These are phyloP conservation scores for Oenanthe sinensis DNA, from an alignment of 129 eudicot genomes.

Conservation along the genomic window DNA sequence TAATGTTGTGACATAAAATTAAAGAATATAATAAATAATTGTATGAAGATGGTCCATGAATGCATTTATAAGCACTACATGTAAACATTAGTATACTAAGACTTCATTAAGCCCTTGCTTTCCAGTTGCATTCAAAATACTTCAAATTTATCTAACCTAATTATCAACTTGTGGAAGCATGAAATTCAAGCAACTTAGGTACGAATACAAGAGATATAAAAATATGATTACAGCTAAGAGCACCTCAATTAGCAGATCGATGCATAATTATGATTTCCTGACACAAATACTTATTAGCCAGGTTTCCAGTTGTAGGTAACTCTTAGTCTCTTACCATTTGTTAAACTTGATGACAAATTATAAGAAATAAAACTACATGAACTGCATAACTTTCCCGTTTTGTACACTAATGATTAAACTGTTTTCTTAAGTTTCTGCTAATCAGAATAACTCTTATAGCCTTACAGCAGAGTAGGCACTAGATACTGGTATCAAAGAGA, in stretches of 20 bases:
- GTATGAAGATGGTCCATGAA: neutral
- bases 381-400: too few species aligned
- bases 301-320: neutral
- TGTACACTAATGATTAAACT: neutral
- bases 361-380: too few species aligned
- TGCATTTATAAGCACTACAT: neutral
- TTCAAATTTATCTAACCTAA: neutral
- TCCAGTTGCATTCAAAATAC: neutral
- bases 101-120: neutral
- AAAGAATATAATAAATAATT: neutral
- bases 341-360: neutral
- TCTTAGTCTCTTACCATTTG: neutral
- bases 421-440: neutral
- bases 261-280: neutral
- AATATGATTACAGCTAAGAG: neutral
- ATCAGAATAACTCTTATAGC: neutral
- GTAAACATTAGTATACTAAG: neutral
- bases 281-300: neutral
- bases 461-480: neutral
- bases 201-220: neutral
- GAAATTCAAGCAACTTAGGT: neutral
- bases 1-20: slow-evolving; percentile 18
- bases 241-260: neutral
- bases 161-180: neutral
- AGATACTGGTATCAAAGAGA: neutral